Evolutionary conservation across 2,329 filamentous ascomycete genomes (phyloP), one percentile per base, ranked within the genome.

Genomic region (Pestalotiopsis sp.): DNA sequence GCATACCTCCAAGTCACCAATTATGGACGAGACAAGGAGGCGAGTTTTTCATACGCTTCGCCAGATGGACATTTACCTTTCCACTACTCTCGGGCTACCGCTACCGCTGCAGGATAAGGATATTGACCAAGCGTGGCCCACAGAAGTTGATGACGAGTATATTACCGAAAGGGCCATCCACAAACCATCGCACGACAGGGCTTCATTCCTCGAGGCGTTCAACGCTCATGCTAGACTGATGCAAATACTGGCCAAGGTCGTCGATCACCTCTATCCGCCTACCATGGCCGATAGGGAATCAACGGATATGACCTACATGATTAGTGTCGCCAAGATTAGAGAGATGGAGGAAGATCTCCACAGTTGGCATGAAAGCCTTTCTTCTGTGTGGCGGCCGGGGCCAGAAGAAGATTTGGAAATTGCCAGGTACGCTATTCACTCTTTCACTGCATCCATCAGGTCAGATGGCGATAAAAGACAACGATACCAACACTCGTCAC

Each of bases 341-440:
- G 85, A 87, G 71, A 89, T 91, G 27, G 90, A 92, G 76, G 75
- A 80, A 4, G 87, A 90, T 66, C 79, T 92, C 56, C 85, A 87
- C 58, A 79, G 83, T 39, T 92, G 89, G 89, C 85, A 87, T 60
- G 85, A 88, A 68, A 80, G 83, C 61, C 80, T 98, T n/a, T 94
- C 94, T 0, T 84, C 89, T 72, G 88, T 89, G 62, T 89, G 97
- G 78, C 91, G 91, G 68, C 93, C 93, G 1, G 93, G 93, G 69
- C 88, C 90, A 0, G 93, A 95, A 62, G 91, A 90, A 0, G 85
- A 90, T 1, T 86, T 90, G 36, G 89, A 93, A 72, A 86, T 94
- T 25, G 87, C 93, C 74, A 86, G 93, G 92, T 92, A 85, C 81
- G 87, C 79, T 36, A 39, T 9, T 7, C 14, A 6, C 12, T 17